Conservation (phyloP, 805 yeast genomes). For the Sugiyamaella valdiviana region DNA sequence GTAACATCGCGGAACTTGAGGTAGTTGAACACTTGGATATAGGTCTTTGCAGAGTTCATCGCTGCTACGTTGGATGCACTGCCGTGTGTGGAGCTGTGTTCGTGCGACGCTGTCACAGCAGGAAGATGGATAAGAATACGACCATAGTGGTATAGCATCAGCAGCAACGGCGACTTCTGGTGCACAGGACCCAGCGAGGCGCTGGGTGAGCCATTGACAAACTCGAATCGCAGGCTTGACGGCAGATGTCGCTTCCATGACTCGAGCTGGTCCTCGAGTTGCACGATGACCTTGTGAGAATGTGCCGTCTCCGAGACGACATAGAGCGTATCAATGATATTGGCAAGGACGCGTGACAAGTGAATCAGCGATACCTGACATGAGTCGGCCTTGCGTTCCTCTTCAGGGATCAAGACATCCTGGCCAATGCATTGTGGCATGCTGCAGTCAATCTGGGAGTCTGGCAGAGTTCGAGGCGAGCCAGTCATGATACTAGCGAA, state of each 20-base stretch:
- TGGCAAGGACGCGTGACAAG: slow-evolving; percentile 66
- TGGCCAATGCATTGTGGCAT: slow-evolving; percentile 44
- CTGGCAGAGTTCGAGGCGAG: slow-evolving; percentile 73
- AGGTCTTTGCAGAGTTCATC: slow-evolving; percentile 30
- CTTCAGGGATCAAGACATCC: slow-evolving; percentile 14
- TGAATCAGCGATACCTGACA: slow-evolving; percentile 16
- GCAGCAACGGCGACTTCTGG: slow-evolving; percentile 38
- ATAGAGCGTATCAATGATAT: slow-evolving; percentile 53
- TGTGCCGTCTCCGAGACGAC: slow-evolving; percentile 16
- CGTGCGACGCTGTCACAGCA: slow-evolving; percentile 25
- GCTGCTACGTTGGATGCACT: slow-evolving; percentile 29
- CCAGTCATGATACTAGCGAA: slow-evolving; percentile 73
- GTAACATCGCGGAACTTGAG: slow-evolving; percentile 21
- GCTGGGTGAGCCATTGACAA: slow-evolving; percentile 31
- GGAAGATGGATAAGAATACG: slow-evolving; percentile 61
- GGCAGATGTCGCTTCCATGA: slow-evolving; percentile 75
- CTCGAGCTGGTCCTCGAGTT: slow-evolving; percentile 62
- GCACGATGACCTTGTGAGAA: slow-evolving; percentile 22
- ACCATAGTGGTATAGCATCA: slow-evolving; percentile 55
- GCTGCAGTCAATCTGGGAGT: slow-evolving; percentile 80
- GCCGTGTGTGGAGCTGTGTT: slow-evolving; percentile 13
- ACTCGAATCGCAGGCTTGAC: slow-evolving; percentile 50
- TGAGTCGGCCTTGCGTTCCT: slow-evolving; percentile 8
- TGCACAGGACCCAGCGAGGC: slow-evolving; percentile 24
- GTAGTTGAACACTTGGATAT: slow-evolving; percentile 27